phyloP scores from a whole-genome alignment of 352 stramenopile species.

The Pythium aquatile region DNA sequence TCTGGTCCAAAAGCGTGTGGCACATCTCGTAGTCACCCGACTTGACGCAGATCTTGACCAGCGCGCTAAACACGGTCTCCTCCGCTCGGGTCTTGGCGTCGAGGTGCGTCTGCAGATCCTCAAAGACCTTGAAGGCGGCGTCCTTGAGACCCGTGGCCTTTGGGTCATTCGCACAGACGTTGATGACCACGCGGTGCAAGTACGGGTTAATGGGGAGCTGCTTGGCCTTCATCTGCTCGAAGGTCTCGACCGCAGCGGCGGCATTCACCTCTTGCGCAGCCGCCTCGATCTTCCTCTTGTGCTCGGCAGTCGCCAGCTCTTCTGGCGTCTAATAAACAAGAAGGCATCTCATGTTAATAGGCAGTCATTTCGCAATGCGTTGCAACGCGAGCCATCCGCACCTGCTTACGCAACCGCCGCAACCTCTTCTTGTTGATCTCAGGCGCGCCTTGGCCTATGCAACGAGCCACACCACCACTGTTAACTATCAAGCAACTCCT shows the following conservation, averaged over 20 bases:
- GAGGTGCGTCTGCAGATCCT: slow-evolving; percentile 20
- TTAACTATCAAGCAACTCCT: neutral
- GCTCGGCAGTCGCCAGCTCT: slow-evolving; percentile 11
- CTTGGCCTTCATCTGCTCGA: slow-evolving; percentile 58
- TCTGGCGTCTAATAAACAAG: slow-evolving; percentile 11
- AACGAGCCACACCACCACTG: neutral
- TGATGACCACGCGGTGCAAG: slow-evolving; percentile 36
- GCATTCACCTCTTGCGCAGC: slow-evolving; percentile 34
- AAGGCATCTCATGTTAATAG: neutral
- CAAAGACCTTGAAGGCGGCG: slow-evolving; percentile 28
- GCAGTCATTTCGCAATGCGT: neutral
- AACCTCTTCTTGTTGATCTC: slow-evolving; percentile 21
- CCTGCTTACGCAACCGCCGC: slow-evolving; percentile 17
- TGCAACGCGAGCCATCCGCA: neutral
- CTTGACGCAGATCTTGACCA: slow-evolving; percentile 75
- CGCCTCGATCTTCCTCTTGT: slow-evolving; percentile 41
- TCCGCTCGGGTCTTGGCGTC: slow-evolving; percentile 32
- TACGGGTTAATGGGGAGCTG: slow-evolving; percentile 26
- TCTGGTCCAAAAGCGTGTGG: slow-evolving; percentile 43
- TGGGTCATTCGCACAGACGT: slow-evolving; percentile 27
- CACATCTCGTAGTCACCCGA: slow-evolving; percentile 54
- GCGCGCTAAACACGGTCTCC: slow-evolving; percentile 70
- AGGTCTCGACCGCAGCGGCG: slow-evolving; percentile 43
- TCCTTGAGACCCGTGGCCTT: slow-evolving; percentile 16
- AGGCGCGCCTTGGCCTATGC: neutral